A percentile compares a stretch with the other conserved stretches of the same genome.
Conservation (phyloP, 805 yeast species). For the Saccharomycopsis babjevae region DNA sequence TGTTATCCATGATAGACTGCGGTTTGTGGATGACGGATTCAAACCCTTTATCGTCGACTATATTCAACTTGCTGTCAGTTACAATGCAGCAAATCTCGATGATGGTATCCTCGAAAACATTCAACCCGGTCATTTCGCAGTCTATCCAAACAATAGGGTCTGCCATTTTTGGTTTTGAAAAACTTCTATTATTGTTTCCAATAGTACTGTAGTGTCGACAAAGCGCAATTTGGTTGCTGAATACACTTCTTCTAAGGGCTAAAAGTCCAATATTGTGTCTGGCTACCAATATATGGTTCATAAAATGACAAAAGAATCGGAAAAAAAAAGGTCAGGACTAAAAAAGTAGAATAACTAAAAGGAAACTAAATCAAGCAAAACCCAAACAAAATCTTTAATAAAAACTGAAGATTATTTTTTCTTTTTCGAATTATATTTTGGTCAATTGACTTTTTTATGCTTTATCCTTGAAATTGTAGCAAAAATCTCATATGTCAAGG, state of each 20-base stretch:
- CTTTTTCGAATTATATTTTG: too few species aligned
- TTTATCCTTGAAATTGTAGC: too few species aligned
- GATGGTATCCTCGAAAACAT: constrained; percentile 68
- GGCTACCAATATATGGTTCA: neutral
- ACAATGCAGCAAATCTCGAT: constrained; percentile 87
- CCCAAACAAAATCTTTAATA: too few species aligned
- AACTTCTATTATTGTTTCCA: neutral
- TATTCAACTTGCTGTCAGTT: constrained; percentile 71
- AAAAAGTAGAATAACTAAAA: too few species aligned
- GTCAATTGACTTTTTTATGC: too few species aligned
- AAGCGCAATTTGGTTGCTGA: neutral
- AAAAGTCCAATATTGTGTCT: neutral
- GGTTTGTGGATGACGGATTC: constrained; percentile 74
- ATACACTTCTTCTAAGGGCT: neutral
- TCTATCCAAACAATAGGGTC: constrained; percentile 81
- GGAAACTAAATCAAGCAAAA: too few species aligned
- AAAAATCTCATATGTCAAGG: too few species aligned
- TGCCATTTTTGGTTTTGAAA: neutral
- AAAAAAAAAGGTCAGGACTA: too few species aligned
- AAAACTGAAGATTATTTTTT: too few species aligned
- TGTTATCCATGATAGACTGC: constrained; percentile 46
- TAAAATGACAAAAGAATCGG: neutral
- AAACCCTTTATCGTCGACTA: constrained; percentile 62
- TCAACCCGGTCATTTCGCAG: constrained; percentile 97
- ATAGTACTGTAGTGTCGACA: neutral